phyloP scores from a whole-genome alignment of 2,329 filamentous ascomycete genomes.

The Penicillium sp. region DNA sequence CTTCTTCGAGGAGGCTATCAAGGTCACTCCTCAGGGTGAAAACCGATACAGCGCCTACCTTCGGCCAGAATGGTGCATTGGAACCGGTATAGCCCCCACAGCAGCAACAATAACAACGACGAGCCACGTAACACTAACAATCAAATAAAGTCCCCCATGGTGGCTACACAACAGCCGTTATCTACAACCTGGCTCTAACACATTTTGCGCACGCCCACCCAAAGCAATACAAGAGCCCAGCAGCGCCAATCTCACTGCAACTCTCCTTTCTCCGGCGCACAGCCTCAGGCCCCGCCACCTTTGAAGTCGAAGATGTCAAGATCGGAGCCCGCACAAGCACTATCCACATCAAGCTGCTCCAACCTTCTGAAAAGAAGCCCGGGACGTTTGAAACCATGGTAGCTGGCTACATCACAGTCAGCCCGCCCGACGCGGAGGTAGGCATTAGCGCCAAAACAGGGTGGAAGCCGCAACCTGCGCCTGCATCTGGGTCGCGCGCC shows the following conservation, averaged over 20 bases:
- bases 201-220: conserved; percentile 63
- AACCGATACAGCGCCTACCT: conserved; percentile 62
- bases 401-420: conserved; percentile 64
- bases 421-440: conserved; percentile 59
- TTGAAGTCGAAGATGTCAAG: conserved; percentile 64
- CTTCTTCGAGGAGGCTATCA: conserved; percentile 40
- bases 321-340: conserved; percentile 64
- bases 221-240: conserved; percentile 49
- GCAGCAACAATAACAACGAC: conserved; percentile 22
- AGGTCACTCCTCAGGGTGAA: conserved; percentile 42
- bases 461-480: conserved; percentile 53
- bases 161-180: conserved; percentile 65
- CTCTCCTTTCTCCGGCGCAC: conserved; percentile 67
- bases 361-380: conserved; percentile 35
- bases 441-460: conserved; percentile 59
- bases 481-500: conserved; percentile 41
- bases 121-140: conserved; percentile 8
- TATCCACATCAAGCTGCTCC: conserved; percentile 61
- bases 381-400: conserved; percentile 57
- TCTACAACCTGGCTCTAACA: conserved; percentile 59
- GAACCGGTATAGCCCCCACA: conserved; percentile 50
- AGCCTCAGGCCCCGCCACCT: conserved; percentile 56
- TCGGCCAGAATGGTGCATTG: conserved; percentile 64
- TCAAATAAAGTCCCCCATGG: conserved; percentile 66
- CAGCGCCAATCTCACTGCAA: conserved; percentile 65